Evolutionary conservation across 75 land plant species (phyloP).

Genomic region (Cryptomeria japonica): DNA sequence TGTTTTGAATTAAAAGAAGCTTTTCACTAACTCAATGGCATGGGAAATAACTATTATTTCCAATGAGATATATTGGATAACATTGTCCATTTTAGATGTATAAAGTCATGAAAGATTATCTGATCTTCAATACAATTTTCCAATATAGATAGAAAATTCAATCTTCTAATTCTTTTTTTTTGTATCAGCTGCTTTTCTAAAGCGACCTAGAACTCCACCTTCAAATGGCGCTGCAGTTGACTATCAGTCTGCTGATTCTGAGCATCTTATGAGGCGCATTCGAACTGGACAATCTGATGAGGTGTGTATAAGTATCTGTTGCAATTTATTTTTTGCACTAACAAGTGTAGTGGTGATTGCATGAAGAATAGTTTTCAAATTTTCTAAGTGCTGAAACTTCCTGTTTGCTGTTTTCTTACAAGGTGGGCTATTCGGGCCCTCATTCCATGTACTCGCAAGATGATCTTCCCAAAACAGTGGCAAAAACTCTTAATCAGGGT

Average conservation of each 20-base stretch:
- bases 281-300: constrained; percentile 77
- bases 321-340: not conserved
- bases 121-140: not conserved
- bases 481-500: constrained; percentile 67
- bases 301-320: constrained; percentile 25
- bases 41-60: not conserved
- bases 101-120: not conserved
- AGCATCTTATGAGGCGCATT: constrained; percentile 73
- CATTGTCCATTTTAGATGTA: not conserved
- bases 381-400: not conserved
- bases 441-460: constrained; percentile 50
- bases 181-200: constrained; percentile 62
- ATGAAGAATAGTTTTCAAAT: not conserved
- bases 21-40: not conserved
- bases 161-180: not conserved
- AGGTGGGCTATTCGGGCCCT: constrained; percentile 38
- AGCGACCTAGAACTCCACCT: constrained; percentile 75
- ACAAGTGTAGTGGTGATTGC: not conserved
- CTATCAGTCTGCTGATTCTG: constrained; percentile 88
- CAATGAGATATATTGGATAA: not conserved
- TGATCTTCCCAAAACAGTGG: constrained; percentile 77
- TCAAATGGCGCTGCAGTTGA: constrained; percentile 54
- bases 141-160: not conserved
- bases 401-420: constrained; percentile 24
- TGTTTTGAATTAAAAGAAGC: not conserved